Conservation (phyloP, 805 yeast species). For the Schwanniomyces pseudopolymorphus region DNA sequence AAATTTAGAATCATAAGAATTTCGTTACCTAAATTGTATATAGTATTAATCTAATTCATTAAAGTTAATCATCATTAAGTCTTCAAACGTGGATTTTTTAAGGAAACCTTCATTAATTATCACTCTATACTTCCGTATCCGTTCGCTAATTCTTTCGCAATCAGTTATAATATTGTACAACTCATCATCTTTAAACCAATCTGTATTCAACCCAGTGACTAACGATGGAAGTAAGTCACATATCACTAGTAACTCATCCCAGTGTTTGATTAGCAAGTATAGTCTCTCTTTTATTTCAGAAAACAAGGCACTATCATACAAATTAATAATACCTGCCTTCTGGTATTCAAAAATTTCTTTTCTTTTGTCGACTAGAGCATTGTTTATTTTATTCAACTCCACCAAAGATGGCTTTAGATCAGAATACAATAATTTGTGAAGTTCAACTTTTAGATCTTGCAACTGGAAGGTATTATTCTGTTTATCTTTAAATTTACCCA, state of each 20-base stretch:
- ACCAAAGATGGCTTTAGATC: conserved; percentile 17
- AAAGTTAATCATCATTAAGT: conserved; percentile 23
- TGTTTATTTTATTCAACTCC: conserved; percentile 12
- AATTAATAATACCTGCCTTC: not conserved
- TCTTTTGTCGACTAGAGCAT: conserved; percentile 13
- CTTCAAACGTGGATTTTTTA: conserved; percentile 13
- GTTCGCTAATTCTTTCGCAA: conserved; percentile 23
- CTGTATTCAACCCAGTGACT: conserved; percentile 31
- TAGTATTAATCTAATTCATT: conserved; percentile 11
- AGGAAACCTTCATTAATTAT: conserved; percentile 15
- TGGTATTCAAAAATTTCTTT: not conserved
- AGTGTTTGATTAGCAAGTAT: conserved; percentile 12
- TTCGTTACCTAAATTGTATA: conserved; percentile 4
- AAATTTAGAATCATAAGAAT: conserved; percentile 21
- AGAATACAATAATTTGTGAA: conserved; percentile 6
- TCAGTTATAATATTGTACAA: conserved; percentile 25
- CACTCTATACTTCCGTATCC: conserved; percentile 17
- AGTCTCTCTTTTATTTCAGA: not conserved
- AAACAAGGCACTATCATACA: conserved; percentile 3
- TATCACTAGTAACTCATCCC: conserved; percentile 19
- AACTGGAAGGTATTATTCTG: conserved; percentile 4
- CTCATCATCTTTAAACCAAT: conserved; percentile 35
- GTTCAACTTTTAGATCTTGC: conserved; percentile 1
- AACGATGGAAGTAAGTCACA: conserved; percentile 32
- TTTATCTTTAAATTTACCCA: conserved; percentile 9